phyloP scores from a whole-genome alignment of 768 basidiomycete genomes.

The Galerina sulciceps region DNA sequence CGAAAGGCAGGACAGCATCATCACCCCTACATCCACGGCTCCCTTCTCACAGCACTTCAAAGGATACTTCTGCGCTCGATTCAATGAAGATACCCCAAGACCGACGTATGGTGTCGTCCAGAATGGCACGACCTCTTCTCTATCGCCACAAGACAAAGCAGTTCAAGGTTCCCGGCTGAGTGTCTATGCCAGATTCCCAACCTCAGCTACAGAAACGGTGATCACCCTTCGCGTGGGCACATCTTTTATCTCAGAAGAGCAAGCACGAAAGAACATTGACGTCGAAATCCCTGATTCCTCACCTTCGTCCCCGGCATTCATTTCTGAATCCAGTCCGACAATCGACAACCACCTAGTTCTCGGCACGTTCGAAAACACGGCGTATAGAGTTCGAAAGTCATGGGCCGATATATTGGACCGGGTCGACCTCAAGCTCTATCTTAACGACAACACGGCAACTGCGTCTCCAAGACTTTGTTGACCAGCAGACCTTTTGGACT shows the following conservation, averaged over 20 bases:
- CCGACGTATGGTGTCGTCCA: constrained; percentile 48
- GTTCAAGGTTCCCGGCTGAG: constrained; percentile 50
- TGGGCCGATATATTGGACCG: constrained; percentile 65
- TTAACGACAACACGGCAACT: constrained; percentile 17
- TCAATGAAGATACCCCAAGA: constrained; percentile 46
- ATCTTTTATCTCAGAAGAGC: constrained; percentile 75
- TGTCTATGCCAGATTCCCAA: constrained; percentile 55
- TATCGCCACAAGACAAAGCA: constrained; percentile 24
- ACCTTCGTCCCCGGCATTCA: not conserved
- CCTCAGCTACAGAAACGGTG: constrained; percentile 7
- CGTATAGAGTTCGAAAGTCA: constrained; percentile 44
- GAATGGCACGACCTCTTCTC: constrained; percentile 37
- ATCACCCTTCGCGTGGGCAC: constrained; percentile 68
- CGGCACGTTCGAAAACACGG: constrained; percentile 55
- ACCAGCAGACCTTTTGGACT: constrained; percentile 58
- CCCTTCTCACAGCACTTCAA: constrained; percentile 44
- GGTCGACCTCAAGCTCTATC: constrained; percentile 52
- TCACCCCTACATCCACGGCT: constrained; percentile 55
- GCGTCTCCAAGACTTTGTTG: constrained; percentile 39
- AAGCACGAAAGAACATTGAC: constrained; percentile 58
- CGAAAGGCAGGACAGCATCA: constrained; percentile 74
- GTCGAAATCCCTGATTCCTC: constrained; percentile 29
- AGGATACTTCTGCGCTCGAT: constrained; percentile 66
- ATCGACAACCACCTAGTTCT: constrained; percentile 8
- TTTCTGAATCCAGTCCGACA: not conserved